Evolutionary conservation across 1,139 yeast species (phyloP).

Genomic region (Suhomyces guaymorum): DNA sequence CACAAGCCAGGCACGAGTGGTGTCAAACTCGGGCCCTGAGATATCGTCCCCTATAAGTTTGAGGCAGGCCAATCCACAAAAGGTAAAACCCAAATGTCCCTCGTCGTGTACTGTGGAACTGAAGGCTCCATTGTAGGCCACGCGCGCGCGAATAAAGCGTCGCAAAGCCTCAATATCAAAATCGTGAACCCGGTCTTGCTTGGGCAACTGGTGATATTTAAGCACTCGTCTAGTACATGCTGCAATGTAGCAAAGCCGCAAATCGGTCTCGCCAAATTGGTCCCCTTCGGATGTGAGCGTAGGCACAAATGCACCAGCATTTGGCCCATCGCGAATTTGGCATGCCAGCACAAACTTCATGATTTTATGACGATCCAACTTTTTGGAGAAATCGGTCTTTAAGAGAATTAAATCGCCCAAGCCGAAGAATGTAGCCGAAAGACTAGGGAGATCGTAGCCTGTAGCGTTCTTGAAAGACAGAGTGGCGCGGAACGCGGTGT

Average conservation of each 20-base stretch:
- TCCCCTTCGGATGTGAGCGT: conserved; percentile 22
- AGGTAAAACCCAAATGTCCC: conserved; percentile 86
- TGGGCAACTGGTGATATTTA: conserved; percentile 36
- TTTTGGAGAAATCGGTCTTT: conserved; percentile 37
- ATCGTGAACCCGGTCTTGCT: conserved; percentile 30
- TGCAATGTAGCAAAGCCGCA: conserved; percentile 77
- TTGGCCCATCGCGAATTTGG: conserved; percentile 60
- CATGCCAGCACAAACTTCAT: conserved; percentile 54
- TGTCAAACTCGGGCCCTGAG: conserved; percentile 19
- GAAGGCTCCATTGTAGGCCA: conserved; percentile 68
- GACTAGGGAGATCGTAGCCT: conserved; percentile 62
- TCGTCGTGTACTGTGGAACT: conserved; percentile 48
- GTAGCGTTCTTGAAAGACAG: conserved; percentile 41
- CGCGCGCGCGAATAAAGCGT: conserved; percentile 43
- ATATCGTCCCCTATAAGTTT: conserved; percentile 38
- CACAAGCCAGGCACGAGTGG: conserved; percentile 57
- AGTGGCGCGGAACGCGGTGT: conserved; percentile 20
- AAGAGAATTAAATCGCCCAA: conserved; percentile 52
- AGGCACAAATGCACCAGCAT: conserved; percentile 46
- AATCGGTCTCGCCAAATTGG: conserved; percentile 63
- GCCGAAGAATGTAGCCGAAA: conserved; percentile 72
- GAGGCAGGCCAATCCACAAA: conserved; percentile 76
- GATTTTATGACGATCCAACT: conserved; percentile 45
- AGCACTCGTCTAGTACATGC: conserved; percentile 59
- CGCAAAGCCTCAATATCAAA: conserved; percentile 44